These are phyloP conservation scores for Diaporthe nobilis DNA, from an alignment of 2,329 filamentous ascomycete genomes.

Conservation along the genomic window DNA sequence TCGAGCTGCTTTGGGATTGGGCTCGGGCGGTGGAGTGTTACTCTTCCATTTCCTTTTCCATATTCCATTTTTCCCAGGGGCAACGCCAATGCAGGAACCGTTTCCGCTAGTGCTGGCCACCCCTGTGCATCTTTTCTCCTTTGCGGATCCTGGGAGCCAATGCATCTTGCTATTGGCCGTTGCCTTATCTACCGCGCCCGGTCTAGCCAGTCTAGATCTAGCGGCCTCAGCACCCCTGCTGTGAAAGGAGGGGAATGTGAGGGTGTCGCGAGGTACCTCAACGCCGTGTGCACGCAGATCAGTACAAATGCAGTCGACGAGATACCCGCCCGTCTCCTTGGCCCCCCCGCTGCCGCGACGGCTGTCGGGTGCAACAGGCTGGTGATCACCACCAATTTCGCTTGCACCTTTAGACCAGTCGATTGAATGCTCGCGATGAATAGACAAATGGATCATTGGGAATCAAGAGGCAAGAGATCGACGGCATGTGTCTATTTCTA, in stretches of 20 bases:
- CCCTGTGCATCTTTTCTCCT: conserved; percentile 28
- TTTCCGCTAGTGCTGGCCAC: conserved; percentile 22
- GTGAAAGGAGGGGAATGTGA: conserved; percentile 6
- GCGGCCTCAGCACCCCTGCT: neutral
- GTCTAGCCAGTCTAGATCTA: neutral
- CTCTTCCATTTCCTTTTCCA: conserved; percentile 19
- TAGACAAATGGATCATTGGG: neutral
- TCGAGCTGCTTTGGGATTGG: conserved; percentile 30
- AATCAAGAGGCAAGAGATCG: conserved; percentile 19
- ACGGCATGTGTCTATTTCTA: conserved; percentile 27
- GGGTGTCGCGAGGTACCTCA: neutral
- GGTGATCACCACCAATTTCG: conserved; percentile 16
- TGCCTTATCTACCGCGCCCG: neutral
- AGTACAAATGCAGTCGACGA: neutral
- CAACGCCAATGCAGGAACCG: conserved; percentile 36
- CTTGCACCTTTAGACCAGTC: neutral
- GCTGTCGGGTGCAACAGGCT: neutral
- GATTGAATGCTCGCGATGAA: neutral
- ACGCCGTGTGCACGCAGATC: neutral
- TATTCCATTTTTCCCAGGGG: conserved; percentile 35
- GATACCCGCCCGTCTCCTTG: neutral
- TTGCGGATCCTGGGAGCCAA: neutral
- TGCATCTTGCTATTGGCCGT: neutral
- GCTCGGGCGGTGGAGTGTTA: conserved; percentile 18
- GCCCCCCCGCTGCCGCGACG: neutral